Evolutionary conservation across 257 asterid species (phyloP).

Genomic region (Lithospermum erythrorhizon): DNA sequence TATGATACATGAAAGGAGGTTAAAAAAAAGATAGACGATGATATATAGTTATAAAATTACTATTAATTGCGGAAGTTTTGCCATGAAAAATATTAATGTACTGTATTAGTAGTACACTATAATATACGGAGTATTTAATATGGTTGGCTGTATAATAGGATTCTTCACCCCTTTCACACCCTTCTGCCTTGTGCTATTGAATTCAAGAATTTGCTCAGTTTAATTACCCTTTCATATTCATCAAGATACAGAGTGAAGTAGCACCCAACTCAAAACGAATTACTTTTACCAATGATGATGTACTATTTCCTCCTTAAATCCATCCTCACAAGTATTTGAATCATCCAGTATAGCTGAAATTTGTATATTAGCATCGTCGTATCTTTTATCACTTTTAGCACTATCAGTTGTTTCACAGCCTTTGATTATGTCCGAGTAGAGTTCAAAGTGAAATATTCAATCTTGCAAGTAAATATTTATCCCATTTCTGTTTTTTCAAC

Average conservation of each 20-base stretch:
- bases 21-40: too few relatives aligned
- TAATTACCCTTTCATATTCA: background rate
- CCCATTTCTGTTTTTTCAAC: constrained; percentile 20
- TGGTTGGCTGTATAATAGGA: too few relatives aligned
- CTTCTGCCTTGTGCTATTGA: background rate
- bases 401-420: constrained; percentile 34
- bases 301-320: constrained; percentile 39
- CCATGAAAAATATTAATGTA: too few relatives aligned
- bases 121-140: too few relatives aligned
- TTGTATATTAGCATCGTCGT: constrained; percentile 37
- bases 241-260: constrained; percentile 35
- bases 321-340: constrained; percentile 54
- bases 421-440: constrained; percentile 39
- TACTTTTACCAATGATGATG: constrained; percentile 47
- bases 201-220: too few relatives aligned
- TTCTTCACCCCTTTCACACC: too few relatives aligned
- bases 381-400: constrained; percentile 18
- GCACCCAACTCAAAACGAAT: constrained; percentile 41
- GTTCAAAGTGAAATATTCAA: constrained; percentile 51
- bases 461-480: constrained; percentile 22
- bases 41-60: too few relatives aligned
- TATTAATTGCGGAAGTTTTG: too few relatives aligned
- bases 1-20: too few relatives aligned
- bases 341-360: constrained; percentile 44
- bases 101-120: too few relatives aligned